These are phyloP conservation scores for Exutisphaerella laricina DNA, from an alignment of 2,329 filamentous ascomycete genomes.

Conservation along the genomic window DNA sequence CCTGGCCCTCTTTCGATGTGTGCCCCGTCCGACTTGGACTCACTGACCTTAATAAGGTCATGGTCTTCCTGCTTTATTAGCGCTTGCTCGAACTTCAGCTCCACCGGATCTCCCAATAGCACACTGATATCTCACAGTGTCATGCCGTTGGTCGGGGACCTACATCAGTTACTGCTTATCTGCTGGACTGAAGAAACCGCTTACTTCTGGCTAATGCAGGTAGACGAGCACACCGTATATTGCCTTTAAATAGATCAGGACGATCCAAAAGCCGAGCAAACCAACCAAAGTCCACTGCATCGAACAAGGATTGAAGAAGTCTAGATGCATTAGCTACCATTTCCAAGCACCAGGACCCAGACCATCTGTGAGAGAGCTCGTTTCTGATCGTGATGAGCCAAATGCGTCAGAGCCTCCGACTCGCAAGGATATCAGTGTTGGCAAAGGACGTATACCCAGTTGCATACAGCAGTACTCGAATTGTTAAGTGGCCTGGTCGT, in stretches of 20 bases:
- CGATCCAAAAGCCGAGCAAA: constrained; percentile 9
- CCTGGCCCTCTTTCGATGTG: background rate
- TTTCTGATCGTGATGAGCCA: background rate
- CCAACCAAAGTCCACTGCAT: constrained; percentile 10
- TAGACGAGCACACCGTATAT: constrained; percentile 11
- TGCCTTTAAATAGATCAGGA: constrained; percentile 14
- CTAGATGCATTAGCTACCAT: constrained; percentile 9
- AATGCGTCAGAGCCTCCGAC: too few relatives aligned
- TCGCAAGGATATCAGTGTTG: constrained; percentile 4
- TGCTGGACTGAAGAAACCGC: too few relatives aligned
- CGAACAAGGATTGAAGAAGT: constrained; percentile 10
- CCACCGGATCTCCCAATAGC: constrained; percentile 15
- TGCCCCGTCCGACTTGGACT: background rate
- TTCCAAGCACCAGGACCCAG: constrained; percentile 4
- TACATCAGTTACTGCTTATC: background rate
- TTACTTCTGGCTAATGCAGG: constrained; percentile 11
- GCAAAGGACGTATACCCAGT: constrained; percentile 17
- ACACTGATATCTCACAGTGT: constrained; percentile 14
- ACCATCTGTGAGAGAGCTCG: constrained; percentile 8
- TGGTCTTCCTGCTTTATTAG: constrained; percentile 9
- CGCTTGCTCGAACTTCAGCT: constrained; percentile 17
- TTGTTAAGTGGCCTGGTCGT: constrained; percentile 9
- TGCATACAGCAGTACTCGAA: constrained; percentile 10
- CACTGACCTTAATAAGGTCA: background rate
- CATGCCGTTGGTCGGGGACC: constrained; percentile 12